Percentiles rank a stretch among this genome's conserved stretches.
phyloP scores from a whole-genome alignment of 2,329 filamentous ascomycete genomes.

The Alternaria brassicae region DNA sequence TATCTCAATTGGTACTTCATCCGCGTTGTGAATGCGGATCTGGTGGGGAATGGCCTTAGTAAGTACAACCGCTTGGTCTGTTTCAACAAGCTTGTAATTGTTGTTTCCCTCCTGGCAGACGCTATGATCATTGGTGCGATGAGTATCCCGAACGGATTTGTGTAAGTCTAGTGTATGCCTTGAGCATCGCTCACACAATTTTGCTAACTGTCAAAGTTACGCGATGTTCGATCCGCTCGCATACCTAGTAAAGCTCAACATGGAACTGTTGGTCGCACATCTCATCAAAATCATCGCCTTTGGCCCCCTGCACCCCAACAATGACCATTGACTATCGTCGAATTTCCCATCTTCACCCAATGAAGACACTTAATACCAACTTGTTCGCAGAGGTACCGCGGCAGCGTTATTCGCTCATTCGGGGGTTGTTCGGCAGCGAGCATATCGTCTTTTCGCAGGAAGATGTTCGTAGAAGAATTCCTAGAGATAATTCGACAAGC shows the following conservation, averaged over 20 bases:
- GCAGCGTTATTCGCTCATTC: constrained; percentile 15
- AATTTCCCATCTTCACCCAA: constrained; percentile 5
- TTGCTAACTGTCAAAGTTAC: constrained; percentile 38
- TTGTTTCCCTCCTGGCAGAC: constrained; percentile 38
- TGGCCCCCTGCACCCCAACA: constrained; percentile 9
- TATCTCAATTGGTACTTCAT: constrained; percentile 40
- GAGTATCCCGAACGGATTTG: constrained; percentile 51
- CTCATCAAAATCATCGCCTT: constrained; percentile 48
- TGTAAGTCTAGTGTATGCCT: constrained; percentile 34
- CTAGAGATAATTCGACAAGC: constrained; percentile 17
- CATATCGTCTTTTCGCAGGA: background rate
- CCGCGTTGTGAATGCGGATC: constrained; percentile 30
- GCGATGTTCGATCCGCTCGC: constrained; percentile 58
- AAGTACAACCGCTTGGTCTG: constrained; percentile 38
- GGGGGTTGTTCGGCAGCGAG: constrained; percentile 14
- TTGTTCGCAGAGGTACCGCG: constrained; percentile 10
- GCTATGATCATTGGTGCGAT: constrained; percentile 53
- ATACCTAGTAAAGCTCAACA: constrained; percentile 57
- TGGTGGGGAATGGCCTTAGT: constrained; percentile 34
- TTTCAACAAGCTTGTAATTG: constrained; percentile 38
- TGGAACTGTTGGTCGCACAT: constrained; percentile 44
- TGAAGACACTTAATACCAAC: background rate
- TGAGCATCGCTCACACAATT: background rate
- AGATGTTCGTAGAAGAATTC: constrained; percentile 6
- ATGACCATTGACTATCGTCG: background rate